Evolutionary conservation across 2,329 filamentous ascomycete species (phyloP).

Genomic region (Colletotrichum filicis): DNA sequence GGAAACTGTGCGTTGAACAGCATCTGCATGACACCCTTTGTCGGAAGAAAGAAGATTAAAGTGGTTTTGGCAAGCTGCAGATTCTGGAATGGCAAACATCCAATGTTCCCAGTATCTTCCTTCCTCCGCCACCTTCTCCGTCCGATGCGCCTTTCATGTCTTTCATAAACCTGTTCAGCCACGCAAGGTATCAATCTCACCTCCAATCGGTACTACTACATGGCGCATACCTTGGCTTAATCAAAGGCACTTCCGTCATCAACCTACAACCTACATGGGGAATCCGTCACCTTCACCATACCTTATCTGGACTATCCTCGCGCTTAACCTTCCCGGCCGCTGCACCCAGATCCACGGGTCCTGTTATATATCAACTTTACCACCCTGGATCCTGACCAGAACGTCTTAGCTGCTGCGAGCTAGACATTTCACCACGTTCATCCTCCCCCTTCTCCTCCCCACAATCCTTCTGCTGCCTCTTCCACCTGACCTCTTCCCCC

Average conservation of each 20-base stretch:
- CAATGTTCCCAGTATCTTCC: neutral
- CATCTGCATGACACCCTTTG: neutral
- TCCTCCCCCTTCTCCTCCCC: constrained; percentile 22
- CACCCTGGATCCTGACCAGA: constrained; percentile 23
- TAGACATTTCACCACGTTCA: constrained; percentile 28
- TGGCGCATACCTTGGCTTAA: constrained; percentile 9
- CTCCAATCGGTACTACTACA: neutral
- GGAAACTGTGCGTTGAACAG: neutral
- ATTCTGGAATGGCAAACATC: constrained; percentile 2
- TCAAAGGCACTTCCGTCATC: constrained; percentile 3
- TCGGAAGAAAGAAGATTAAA: neutral
- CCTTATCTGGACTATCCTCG: constrained; percentile 22
- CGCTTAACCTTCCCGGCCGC: constrained; percentile 19
- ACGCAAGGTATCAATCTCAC: constrained; percentile 11
- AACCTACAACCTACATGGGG: neutral
- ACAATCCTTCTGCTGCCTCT: neutral
- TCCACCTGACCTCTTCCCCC: constrained; percentile 21
- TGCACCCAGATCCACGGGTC: constrained; percentile 14
- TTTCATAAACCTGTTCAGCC: constrained; percentile 13
- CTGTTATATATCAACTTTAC: neutral
- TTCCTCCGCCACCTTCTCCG: neutral
- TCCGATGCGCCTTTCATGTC: neutral
- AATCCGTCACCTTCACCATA: neutral
- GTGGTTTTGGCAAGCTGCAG: constrained; percentile 3
- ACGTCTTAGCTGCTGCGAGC: constrained; percentile 23